These are phyloP conservation scores for Orbilia javanica DNA, from an alignment of 2,329 filamentous ascomycete genomes.

Conservation along the genomic window DNA sequence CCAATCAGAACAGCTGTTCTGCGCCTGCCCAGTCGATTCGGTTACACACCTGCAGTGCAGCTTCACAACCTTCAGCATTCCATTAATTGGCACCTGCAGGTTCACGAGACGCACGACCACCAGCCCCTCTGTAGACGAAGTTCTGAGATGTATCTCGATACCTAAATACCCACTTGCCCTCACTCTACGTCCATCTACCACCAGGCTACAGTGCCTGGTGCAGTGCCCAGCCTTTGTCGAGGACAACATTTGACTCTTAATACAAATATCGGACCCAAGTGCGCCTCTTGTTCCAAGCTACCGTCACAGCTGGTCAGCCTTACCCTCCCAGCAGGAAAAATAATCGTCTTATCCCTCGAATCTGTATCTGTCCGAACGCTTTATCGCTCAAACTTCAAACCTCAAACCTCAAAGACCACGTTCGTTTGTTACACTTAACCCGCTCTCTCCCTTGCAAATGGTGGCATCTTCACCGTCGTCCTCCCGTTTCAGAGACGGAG, in stretches of 20 bases:
- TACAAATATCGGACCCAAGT: conserved; percentile 7
- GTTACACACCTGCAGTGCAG: conserved; percentile 36
- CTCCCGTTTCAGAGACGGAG: conserved; percentile 11
- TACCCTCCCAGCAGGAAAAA: conserved; percentile 16
- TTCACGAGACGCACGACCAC: conserved; percentile 29
- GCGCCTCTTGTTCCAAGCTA: background rate
- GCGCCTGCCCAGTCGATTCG: conserved; percentile 14
- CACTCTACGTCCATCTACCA: background rate
- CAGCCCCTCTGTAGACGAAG: conserved; percentile 17
- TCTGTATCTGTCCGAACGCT: conserved; percentile 10
- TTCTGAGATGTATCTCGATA: background rate
- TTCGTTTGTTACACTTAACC: background rate
- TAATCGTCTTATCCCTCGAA: conserved; percentile 14
- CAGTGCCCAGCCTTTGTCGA: background rate
- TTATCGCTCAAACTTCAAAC: conserved; percentile 31
- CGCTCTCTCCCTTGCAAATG: conserved; percentile 9
- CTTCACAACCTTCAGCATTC: background rate
- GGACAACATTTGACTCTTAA: conserved; percentile 11
- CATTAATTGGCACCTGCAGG: conserved; percentile 40
- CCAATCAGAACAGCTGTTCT: conserved; percentile 31
- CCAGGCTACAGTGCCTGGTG: background rate
- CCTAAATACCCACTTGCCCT: background rate
- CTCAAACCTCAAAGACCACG: conserved; percentile 28
- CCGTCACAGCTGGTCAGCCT: conserved; percentile 33
- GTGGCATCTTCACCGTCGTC: conserved; percentile 7